These are phyloP conservation scores for Candida tallmaniae DNA, from an alignment of 805 yeast species.

Conservation along the genomic window DNA sequence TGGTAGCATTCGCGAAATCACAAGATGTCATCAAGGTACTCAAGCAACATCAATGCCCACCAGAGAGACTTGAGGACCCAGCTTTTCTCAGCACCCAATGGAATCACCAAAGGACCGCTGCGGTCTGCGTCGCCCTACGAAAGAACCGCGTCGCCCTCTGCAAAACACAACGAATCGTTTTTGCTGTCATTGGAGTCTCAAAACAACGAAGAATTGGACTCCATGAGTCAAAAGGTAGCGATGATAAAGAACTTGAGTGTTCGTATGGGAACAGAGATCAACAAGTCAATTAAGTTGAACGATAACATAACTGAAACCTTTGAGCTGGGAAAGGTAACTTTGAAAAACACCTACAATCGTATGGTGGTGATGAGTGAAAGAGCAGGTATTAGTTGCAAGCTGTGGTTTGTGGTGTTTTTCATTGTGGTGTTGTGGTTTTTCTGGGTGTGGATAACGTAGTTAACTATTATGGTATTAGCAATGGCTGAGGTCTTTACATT, in stretches of 20 bases:
- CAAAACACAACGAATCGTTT: slow-evolving; percentile 39
- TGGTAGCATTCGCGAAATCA: not conserved
- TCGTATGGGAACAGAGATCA: slow-evolving; percentile 41
- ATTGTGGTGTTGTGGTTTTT: slow-evolving; percentile 35
- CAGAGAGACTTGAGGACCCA: slow-evolving; percentile 42
- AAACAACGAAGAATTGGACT: slow-evolving; percentile 37
- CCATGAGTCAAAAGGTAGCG: slow-evolving; percentile 38
- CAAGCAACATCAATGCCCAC: slow-evolving; percentile 29
- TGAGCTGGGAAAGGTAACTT: slow-evolving; percentile 36
- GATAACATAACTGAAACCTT: slow-evolving; percentile 38
- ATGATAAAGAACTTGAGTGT: slow-evolving; percentile 39
- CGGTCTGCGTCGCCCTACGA: slow-evolving; percentile 40
- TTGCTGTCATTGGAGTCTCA: slow-evolving; percentile 42
- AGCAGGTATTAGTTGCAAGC: slow-evolving; percentile 42
- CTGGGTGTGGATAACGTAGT: slow-evolving; percentile 34
- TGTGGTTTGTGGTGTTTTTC: slow-evolving; percentile 40
- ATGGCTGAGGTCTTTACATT: not conserved
- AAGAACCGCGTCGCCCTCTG: slow-evolving; percentile 17
- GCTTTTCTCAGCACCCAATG: slow-evolving; percentile 26
- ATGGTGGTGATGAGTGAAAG: slow-evolving; percentile 44
- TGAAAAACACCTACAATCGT: slow-evolving; percentile 38
- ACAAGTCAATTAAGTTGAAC: slow-evolving; percentile 35
- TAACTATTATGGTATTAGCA: not conserved
- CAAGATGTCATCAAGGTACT: slow-evolving; percentile 24
- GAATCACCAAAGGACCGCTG: slow-evolving; percentile 9